Evolutionary conservation across 768 basidiomycete species (phyloP), one percentile per base, ranked within the genome.

Genomic region (Epithele typhae): DNA sequence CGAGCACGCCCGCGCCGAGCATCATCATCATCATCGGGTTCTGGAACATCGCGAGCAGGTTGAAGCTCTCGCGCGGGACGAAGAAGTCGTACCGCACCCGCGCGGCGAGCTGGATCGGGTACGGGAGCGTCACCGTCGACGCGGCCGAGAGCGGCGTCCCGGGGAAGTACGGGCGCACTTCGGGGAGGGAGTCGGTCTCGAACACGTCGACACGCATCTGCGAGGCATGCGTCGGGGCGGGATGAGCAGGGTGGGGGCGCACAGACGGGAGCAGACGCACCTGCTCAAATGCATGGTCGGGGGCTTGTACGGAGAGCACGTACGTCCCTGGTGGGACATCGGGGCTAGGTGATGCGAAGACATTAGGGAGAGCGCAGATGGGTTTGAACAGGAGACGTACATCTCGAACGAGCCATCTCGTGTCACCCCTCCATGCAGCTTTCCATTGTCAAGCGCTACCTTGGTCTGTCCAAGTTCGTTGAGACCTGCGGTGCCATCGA

Each of bases 1-100:
- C 75, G 77, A 88, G 77, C 40, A 65, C 68, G 30, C 75, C 87
- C 37, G 76, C 83, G 53, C 76, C 64, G 24, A 79, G 72, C 81
- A 87, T 85, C 62, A 90, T 74, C 48, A 92, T 66, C 74, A 87
- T 85, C 88, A 92, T 90, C 6, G 88, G 88, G 59, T 80, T 92
- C 47, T 82, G 78, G 58, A 92, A 70, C 84, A 92, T 89, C 43
- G 70, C 78, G 46, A 84, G 45, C 19, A 88, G 52, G 62, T 84
- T 84, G 73, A 92, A 92, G 15, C 81, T 78, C 61, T 89, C 77
- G 25, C 62, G 76, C 21, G 84, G 80, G 23, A 80, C 69, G 60
- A 86, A 90, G 63, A 84, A 92, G 40, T 58, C 68, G 57, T 79
- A 71, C 60, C 73, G 79, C 46, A 73, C 69, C 45, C 76, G 77